These are phyloP conservation scores for Schizonepeta tenuifolia DNA, from an alignment of 257 asterid genomes.

Conservation along the genomic window DNA sequence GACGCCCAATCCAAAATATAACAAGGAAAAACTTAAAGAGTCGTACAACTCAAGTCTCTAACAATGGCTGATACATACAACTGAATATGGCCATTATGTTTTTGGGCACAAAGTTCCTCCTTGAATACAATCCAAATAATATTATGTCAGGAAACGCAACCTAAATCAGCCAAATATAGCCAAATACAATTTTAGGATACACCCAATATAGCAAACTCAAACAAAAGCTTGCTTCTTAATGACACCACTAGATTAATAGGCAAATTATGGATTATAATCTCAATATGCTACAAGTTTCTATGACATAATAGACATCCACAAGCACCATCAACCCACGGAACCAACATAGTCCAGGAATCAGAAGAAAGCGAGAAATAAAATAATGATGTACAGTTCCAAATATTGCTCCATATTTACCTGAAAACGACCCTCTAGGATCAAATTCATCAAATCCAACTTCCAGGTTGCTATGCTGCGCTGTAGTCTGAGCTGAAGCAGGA, in stretches of 20 bases:
- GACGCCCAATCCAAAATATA: neutral
- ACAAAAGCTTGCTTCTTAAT: neutral
- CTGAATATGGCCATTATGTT: neutral
- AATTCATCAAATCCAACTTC: conserved; percentile 86
- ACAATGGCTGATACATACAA: neutral
- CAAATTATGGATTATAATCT: conserved; percentile 11
- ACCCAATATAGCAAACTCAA: neutral
- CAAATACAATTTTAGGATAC: neutral
- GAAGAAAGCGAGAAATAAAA: conserved; percentile 11
- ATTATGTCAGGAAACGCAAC: neutral
- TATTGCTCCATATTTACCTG: conserved; percentile 53
- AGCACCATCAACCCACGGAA: conserved; percentile 20
- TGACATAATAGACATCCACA: conserved; percentile 9
- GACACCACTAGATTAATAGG: neutral
- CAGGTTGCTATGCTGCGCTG: conserved; percentile 45
- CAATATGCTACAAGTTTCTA: neutral
- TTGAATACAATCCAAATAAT: neutral
- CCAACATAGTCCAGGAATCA: conserved; percentile 11
- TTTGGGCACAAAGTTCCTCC: neutral
- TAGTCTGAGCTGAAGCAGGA: conserved; percentile 45
- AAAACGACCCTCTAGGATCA: conserved; percentile 86
- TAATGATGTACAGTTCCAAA: conserved; percentile 13
- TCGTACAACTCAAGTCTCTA: neutral
- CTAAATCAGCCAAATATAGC: neutral
- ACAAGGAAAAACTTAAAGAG: neutral